These are phyloP conservation scores for Rhodotorula sp. DNA, from an alignment of 1,284 basidiomycete genomes.

Conservation along the genomic window DNA sequence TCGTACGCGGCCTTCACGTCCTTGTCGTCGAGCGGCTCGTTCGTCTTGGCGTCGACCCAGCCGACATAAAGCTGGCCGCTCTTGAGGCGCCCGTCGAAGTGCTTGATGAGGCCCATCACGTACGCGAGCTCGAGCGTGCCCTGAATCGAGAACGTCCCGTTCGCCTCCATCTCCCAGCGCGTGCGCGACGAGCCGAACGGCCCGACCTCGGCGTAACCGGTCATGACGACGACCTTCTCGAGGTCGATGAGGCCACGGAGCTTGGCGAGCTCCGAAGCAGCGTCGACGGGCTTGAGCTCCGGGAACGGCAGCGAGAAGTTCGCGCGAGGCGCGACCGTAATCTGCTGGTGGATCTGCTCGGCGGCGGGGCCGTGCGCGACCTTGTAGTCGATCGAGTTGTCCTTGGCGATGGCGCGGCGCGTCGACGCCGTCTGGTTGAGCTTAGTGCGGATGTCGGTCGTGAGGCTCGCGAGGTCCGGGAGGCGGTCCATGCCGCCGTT, in stretches of 20 bases:
- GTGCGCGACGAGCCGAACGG: conserved; percentile 98
- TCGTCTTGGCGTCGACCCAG: conserved; percentile 95
- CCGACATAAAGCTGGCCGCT: conserved; percentile 90
- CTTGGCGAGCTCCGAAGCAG: conserved; percentile 70
- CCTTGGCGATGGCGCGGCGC: conserved; percentile 86
- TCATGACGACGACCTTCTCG: conserved; percentile 92
- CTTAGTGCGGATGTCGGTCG: conserved; percentile 76
- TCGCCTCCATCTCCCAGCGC: conserved; percentile 99
- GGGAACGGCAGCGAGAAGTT: conserved; percentile 98
- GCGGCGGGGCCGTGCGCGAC: conserved; percentile 86
- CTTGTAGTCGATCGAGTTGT: conserved; percentile 95
- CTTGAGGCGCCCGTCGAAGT: conserved; percentile 95
- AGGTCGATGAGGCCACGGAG: conserved; percentile 87
- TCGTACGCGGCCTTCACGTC: conserved; percentile 92
- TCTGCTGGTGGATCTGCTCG: conserved; percentile 88
- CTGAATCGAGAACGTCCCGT: conserved; percentile 90
- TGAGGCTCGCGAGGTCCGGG: conserved; percentile 90
- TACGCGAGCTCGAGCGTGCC: conserved; percentile 99
- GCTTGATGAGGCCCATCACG: conserved; percentile 98
- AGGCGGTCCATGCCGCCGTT: conserved; percentile 97
- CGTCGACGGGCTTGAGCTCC: conserved; percentile 59
- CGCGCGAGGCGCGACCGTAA: conserved; percentile 90
- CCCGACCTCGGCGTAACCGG: conserved; percentile 97
- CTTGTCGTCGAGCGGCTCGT: conserved; percentile 97
- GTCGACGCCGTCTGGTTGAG: conserved; percentile 81